These are phyloP conservation scores for Verticillium albo-atrum DNA, from an alignment of 2,329 filamentous ascomycete genomes.

Conservation along the genomic window DNA sequence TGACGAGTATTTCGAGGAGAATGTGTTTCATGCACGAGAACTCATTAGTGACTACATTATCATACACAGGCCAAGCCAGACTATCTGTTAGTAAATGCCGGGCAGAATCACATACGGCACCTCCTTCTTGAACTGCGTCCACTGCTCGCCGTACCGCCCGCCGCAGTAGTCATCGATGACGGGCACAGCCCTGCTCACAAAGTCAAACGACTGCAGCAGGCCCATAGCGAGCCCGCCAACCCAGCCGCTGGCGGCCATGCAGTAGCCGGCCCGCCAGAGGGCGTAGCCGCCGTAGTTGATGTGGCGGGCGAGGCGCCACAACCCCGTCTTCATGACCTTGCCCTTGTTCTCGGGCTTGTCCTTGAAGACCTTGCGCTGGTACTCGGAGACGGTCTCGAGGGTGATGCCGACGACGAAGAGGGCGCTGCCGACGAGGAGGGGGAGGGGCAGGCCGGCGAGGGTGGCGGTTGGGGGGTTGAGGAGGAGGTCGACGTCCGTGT, in stretches of 20 bases:
- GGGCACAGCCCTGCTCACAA: conserved; percentile 23
- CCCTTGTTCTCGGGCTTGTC: conserved; percentile 27
- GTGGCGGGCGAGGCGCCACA: conserved; percentile 34
- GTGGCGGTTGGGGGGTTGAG: conserved; percentile 14
- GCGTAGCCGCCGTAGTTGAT: conserved; percentile 35
- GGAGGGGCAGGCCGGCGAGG: conserved; percentile 10
- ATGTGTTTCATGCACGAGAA: conserved; percentile 1
- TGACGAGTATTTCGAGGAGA: too few relatives aligned
- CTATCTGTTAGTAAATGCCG: conserved; percentile 30
- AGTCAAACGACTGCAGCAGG: conserved; percentile 22
- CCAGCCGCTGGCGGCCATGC: conserved; percentile 29
- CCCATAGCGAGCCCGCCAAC: conserved; percentile 24
- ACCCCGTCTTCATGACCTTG: conserved; percentile 29
- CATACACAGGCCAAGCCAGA: neutral
- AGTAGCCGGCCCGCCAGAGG: conserved; percentile 26
- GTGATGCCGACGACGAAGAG: conserved; percentile 48
- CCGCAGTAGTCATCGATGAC: conserved; percentile 32
- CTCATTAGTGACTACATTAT: neutral
- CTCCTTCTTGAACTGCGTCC: conserved; percentile 30
- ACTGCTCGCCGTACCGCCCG: conserved; percentile 30
- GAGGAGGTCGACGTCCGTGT: neutral
- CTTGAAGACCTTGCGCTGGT: conserved; percentile 46
- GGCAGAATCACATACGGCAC: conserved; percentile 31
- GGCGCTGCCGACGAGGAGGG: conserved; percentile 40
- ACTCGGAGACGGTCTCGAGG: conserved; percentile 51